Conservation (phyloP, 225 moss, liverwort and hornwort species). For the Straminergon stramineum region DNA sequence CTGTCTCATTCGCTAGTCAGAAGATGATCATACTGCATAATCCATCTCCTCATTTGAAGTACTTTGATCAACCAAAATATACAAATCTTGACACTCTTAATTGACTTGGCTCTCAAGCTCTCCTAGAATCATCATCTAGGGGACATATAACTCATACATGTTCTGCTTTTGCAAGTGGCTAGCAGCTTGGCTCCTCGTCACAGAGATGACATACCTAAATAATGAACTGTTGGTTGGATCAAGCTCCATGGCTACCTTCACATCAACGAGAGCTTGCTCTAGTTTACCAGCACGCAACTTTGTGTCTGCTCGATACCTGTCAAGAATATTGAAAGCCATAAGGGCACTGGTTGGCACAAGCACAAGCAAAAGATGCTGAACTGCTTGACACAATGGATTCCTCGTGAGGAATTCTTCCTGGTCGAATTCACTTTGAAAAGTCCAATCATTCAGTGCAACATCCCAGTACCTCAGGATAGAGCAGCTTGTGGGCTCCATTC, state of each 20-base stretch:
- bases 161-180: background rate
- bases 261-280: conserved; percentile 21
- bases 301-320: conserved; percentile 34
- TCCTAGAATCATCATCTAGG: background rate
- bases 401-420: background rate
- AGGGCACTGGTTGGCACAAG: background rate
- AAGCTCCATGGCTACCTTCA: conserved; percentile 39
- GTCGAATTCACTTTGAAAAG: background rate
- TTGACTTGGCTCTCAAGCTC: background rate
- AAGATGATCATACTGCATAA: background rate
- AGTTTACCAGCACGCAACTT: conserved; percentile 26
- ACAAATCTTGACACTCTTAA: background rate
- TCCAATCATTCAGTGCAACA: background rate
- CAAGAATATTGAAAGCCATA: background rate
- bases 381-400: background rate
- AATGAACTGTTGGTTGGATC: conserved; percentile 17
- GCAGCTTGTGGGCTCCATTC: conserved; percentile 23
- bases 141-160: background rate
- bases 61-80: background rate
- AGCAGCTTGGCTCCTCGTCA: background rate
- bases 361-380: background rate
- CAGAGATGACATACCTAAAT: conserved; percentile 17
- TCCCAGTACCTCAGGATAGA: conserved; percentile 33
- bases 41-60: background rate
- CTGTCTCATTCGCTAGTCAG: background rate